A percentile compares a stretch with the other conserved stretches of the same genome.
Conservation (phyloP, 495 filamentous ascomycete genomes). For the Articulospora tetracladia region DNA sequence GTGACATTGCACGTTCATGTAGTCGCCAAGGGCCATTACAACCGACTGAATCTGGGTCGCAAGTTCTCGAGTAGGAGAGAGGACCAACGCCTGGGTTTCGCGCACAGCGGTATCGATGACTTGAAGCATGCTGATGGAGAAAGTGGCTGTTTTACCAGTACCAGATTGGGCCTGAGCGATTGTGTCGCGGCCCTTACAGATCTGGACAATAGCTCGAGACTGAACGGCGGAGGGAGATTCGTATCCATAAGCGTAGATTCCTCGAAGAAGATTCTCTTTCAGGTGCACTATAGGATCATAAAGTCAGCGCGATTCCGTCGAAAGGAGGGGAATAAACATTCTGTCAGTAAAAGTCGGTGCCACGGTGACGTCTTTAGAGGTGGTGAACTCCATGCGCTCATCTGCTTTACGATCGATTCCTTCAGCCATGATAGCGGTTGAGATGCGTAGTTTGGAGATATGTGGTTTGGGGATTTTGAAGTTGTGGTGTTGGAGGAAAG, state of each 20-base stretch:
- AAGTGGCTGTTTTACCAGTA: constrained; percentile 98
- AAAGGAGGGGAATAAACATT: neutral
- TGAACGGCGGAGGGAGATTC: constrained; percentile 97
- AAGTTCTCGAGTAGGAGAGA: constrained; percentile 97
- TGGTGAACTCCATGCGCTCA: constrained; percentile 96
- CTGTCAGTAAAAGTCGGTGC: constrained; percentile 20
- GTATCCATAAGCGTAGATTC: constrained; percentile 98
- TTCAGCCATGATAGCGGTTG: constrained; percentile 68
- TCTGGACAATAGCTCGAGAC: constrained; percentile 95
- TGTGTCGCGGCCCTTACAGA: constrained; percentile 97
- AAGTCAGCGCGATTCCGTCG: neutral
- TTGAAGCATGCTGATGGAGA: constrained; percentile 96
- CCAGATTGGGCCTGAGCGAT: constrained; percentile 99
- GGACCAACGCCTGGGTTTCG: constrained; percentile 89
- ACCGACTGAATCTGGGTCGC: constrained; percentile 98
- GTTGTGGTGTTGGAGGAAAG: neutral
- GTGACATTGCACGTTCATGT: constrained; percentile 99
- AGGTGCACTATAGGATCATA: constrained; percentile 61
- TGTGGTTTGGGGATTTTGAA: neutral
- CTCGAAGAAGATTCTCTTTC: constrained; percentile 94
- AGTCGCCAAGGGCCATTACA: constrained; percentile 94
- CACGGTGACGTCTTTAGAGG: constrained; percentile 96
- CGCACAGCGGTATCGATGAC: constrained; percentile 82
- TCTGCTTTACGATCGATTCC: constrained; percentile 92
- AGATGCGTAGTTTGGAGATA: neutral